Evolutionary conservation across 2,329 filamentous ascomycete species (phyloP), one percentile per base, ranked within the genome.

Genomic region (Calonectria fujianensis): DNA sequence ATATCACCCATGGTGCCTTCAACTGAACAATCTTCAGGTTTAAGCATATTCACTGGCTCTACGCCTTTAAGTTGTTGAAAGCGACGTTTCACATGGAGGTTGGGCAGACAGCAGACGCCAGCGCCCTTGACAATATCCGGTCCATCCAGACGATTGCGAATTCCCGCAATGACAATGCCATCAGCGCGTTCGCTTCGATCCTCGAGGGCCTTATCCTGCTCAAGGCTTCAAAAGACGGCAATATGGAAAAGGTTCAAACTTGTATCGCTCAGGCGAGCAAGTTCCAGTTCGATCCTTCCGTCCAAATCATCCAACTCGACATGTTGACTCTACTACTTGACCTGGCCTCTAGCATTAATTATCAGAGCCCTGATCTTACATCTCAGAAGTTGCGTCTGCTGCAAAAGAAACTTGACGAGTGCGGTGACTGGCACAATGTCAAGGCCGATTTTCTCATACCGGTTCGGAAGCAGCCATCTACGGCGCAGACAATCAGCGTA

Each of bases 211-310:
- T 96, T 66, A 89, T 93, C 1, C 90, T 95, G 76, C 86, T 96
- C 64, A 91, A 91, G 75, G 90, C 90, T 10, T 89, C 89, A 74
- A 91, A 91, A 67, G 87, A 91, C 13, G 93, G 95, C 74, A 90
- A 90, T 74, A 86, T 93, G n/a, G 92, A 94, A 76, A 90, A 93
- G 73, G 92, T 95, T 39, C 93, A 95, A 79, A 89, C 90, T 57
- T 94, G 94, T 68, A 90, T 96, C 77, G 94, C 94, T n/a, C 90
- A 93, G 66, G 94, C 93, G 8, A 89, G 93, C 73, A 94, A 93
- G 78, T 90, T 93, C 69, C 94, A 96, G 81, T 87, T 94, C 14
- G 91, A 94, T 50, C 88, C 90, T 1, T 88, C 90, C n/a, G 88
- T 91, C 69, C 75, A 76, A 27, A 89, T 95, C 50, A 90, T 92